Conservation (phyloP, 2,329 filamentous ascomycete genomes). For the Sporothrix pseudoabietina region DNA sequence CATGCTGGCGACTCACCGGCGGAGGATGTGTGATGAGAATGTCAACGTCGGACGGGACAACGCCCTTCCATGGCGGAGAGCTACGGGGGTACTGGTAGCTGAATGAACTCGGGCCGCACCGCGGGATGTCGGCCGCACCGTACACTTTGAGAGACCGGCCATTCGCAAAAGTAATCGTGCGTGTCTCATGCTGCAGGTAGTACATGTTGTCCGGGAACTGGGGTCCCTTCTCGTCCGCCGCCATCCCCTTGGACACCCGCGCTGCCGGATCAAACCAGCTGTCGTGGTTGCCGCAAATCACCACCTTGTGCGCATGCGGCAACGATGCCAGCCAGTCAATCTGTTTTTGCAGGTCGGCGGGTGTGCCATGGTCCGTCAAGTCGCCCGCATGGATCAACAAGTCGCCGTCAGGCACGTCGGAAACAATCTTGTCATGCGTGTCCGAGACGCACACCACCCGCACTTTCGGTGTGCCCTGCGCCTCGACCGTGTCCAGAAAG, state of each 20-base stretch:
- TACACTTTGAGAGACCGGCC: constrained; percentile 69
- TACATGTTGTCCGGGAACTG: constrained; percentile 65
- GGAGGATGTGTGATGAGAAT: constrained; percentile 82
- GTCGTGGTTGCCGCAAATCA: constrained; percentile 88
- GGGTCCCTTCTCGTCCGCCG: constrained; percentile 50
- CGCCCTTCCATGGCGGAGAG: constrained; percentile 70
- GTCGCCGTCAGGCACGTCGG: constrained; percentile 72
- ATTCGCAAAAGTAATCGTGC: constrained; percentile 62
- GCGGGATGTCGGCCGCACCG: constrained; percentile 78
- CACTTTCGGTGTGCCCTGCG: constrained; percentile 49
- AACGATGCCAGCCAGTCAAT: constrained; percentile 78
- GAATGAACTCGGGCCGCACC: constrained; percentile 69
- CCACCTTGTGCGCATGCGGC: constrained; percentile 77
- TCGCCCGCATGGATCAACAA: constrained; percentile 90
- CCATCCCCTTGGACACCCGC: constrained; percentile 58
- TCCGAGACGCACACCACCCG: constrained; percentile 87
- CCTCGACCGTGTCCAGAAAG: not conserved
- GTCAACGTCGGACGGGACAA: constrained; percentile 71
- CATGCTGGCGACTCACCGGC: constrained; percentile 51
- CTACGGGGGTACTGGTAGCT: constrained; percentile 72
- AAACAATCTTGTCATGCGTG: constrained; percentile 69
- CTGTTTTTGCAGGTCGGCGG: constrained; percentile 74
- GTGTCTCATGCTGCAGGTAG: constrained; percentile 72
- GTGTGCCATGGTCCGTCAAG: constrained; percentile 72
- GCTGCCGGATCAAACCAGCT: constrained; percentile 74